phyloP scores from a whole-genome alignment of 768 basidiomycete genomes.

The Serendipita sp. region DNA sequence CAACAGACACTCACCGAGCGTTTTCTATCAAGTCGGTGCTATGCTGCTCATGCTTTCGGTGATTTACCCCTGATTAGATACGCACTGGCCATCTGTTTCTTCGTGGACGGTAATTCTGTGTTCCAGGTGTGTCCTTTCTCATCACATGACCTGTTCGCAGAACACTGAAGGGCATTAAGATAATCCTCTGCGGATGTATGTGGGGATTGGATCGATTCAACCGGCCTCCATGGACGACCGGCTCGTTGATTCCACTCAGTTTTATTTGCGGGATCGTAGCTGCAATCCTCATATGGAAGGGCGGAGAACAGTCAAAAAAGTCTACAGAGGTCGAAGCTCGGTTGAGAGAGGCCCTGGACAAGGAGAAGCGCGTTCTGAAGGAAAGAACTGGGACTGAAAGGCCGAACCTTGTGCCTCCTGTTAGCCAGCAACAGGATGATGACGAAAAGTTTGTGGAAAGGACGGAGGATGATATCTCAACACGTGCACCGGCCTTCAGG shows the following conservation, averaged over 20 bases:
- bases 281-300: constrained; percentile 58
- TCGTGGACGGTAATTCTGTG: constrained; percentile 63
- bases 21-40: constrained; percentile 19
- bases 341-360: constrained; percentile 32
- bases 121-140: constrained; percentile 41
- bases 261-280: constrained; percentile 68
- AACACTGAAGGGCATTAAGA: constrained; percentile 20
- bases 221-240: constrained; percentile 26
- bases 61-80: constrained; percentile 24
- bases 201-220: constrained; percentile 55
- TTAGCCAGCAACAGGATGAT: background rate
- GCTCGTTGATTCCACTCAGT: constrained; percentile 49
- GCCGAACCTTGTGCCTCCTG: background rate
- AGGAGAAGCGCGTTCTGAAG: constrained; percentile 15
- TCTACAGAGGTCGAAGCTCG: constrained; percentile 46
- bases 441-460: background rate
- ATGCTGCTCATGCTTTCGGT: background rate
- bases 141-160: constrained; percentile 3
- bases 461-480: background rate
- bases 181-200: constrained; percentile 59
- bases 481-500: background rate
- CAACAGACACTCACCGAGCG: constrained; percentile 49
- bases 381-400: background rate
- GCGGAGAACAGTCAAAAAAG: constrained; percentile 53
- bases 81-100: constrained; percentile 56